Evolutionary conservation across 2,329 filamentous ascomycete species (phyloP), one percentile per base, ranked within the genome.

Genomic region (Beauveria varroae): DNA sequence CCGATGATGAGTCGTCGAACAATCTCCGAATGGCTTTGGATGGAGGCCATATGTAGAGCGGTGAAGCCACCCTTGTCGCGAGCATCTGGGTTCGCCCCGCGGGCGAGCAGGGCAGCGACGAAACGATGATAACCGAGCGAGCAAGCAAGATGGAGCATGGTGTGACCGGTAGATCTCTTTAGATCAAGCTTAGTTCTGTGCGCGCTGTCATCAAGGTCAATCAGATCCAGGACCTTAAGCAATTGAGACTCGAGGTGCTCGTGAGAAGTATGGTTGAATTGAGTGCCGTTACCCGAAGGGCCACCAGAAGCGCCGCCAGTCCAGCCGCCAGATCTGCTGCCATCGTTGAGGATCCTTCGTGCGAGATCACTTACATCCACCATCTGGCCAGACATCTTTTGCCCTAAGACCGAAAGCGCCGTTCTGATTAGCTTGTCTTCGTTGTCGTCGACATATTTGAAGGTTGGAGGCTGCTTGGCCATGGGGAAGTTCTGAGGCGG

Each of bases 1-100:
- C 85, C 83, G 26, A 89, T 79, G 66, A 93, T 86, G 62, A 96
- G 80, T 16, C 88, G 84, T 63, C 88, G 83, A 16, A 93, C 87
- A 66, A 95, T 91, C 69, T 91, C 86, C 12, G 84, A 77, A 68
- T 92, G 87, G 64, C 87, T 85, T 72, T 89, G 87, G 69, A 96
- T 82, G 28, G 89, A 86, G 22, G 91, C 91, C 70, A 93, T 83
- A 72, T 96, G 90, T 76, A 96, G 81, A 16, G 91, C 86, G 5
- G 90, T 91, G 73, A 91, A 93, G 24, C 91, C 91, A 55, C 88
- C 88, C 64, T 86, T 88, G 70, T 96, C 91, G 60, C 86, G 83
- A 43, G 86, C 78, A 68, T 93, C 86, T 1, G 88, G 85, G 68
- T 89, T 88, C 22, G 90, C 90, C n/a, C 90, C 89, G 65, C 90